Evolutionary conservation across 441 rosid species (phyloP).

Genomic region (Raphanus hybrid): DNA sequence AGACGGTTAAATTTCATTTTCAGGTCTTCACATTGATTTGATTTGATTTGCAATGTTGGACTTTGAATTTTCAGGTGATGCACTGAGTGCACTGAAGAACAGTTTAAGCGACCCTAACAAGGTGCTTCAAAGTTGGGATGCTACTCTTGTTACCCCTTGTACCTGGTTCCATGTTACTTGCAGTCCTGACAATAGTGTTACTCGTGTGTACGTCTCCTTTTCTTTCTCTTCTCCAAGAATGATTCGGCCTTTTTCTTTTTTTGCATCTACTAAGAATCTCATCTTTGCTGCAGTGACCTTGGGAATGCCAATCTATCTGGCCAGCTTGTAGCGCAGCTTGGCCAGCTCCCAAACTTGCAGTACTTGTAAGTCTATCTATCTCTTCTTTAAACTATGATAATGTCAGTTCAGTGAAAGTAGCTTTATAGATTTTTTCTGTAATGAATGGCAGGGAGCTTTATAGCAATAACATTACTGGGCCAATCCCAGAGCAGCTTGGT

Average conservation of each 20-base stretch:
- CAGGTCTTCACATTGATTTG: background rate
- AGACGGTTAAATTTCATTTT: background rate
- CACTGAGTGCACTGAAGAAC: constrained; percentile 55
- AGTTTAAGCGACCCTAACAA: constrained; percentile 71
- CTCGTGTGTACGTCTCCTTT: constrained; percentile 85
- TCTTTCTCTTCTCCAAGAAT: constrained; percentile 12
- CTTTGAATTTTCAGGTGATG: constrained; percentile 55
- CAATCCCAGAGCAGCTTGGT: constrained; percentile 88
- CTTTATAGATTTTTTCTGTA: background rate
- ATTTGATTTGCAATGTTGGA: background rate
- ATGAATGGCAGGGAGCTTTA: constrained; percentile 79
- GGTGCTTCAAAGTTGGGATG: constrained; percentile 81
- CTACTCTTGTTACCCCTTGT: constrained; percentile 75
- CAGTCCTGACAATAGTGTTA: constrained; percentile 69
- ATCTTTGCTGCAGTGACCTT: constrained; percentile 68
- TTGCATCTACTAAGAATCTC: constrained; percentile 4
- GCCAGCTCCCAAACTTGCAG: constrained; percentile 75
- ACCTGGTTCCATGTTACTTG: constrained; percentile 82
- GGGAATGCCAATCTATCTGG: constrained; percentile 94
- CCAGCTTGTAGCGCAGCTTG: constrained; percentile 80
- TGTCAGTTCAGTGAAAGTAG: background rate
- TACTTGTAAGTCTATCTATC: constrained; percentile 67
- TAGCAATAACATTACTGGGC: constrained; percentile 89
- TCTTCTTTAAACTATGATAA: background rate
- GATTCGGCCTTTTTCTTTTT: background rate